A percentile compares a stretch with the other conserved stretches of the same genome.
Evolutionary conservation across 306 rosid genomes (phyloP).

Genomic region (Prinsepia uniflora): DNA sequence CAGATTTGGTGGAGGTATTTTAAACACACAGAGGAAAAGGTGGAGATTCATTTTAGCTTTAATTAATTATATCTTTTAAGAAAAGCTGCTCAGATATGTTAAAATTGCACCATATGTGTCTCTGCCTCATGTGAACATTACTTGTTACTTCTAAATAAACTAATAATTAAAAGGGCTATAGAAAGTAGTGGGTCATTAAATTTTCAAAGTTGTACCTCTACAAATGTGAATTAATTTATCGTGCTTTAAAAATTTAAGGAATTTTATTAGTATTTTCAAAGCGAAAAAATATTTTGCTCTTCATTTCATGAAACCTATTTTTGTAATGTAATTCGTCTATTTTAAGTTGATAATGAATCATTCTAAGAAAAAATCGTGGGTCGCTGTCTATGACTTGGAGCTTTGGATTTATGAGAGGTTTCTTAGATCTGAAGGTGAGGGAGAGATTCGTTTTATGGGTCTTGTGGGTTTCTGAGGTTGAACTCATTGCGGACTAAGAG

Average conservation of each 20-base stretch:
- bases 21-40: too few species aligned
- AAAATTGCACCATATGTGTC: background rate
- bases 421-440: conserved; percentile 35
- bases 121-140: background rate
- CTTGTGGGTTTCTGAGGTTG: conserved; percentile 29
- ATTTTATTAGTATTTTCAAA: too few species aligned
- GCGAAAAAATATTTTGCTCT: too few species aligned
- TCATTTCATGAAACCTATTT: too few species aligned
- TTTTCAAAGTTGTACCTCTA: too few species aligned
- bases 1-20: too few species aligned
- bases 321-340: too few species aligned
- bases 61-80: background rate
- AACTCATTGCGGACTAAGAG: conserved; percentile 32
- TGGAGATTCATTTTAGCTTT: background rate
- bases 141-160: background rate
- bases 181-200: too few species aligned
- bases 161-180: background rate
- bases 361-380: background rate
- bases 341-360: too few species aligned
- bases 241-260: too few species aligned
- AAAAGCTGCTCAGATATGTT: conserved; percentile 1
- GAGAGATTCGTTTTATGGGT: conserved; percentile 8
- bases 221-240: too few species aligned
- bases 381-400: conserved; percentile 6
- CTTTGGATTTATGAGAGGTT: conserved; percentile 25